Evolutionary conservation across 129 eudicot genomes (phyloP), one percentile per base, ranked within the genome.

Genomic region (Lactuca sativa): DNA sequence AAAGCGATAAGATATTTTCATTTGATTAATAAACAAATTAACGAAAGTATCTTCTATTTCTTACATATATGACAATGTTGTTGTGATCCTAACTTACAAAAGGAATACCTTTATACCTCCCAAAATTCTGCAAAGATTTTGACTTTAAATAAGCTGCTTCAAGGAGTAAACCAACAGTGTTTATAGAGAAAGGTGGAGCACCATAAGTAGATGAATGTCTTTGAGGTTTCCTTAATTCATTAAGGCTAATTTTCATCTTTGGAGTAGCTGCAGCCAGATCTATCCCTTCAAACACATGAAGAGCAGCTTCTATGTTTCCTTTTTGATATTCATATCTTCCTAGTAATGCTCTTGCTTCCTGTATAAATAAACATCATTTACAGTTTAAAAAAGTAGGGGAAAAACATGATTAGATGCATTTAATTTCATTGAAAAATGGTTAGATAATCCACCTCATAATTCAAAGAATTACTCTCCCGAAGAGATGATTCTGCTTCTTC

Each of bases 401-500:
- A 16, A 63, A 66, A 17, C 5, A 47, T 21, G 5, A 9, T 31
- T 37, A 2, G 11, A 32, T 44, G 4, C 44, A 3, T 40, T 3
- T n/a, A 7, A 21, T 21, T 34, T n/a, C 66, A 33, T 49, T 4
- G 12, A 43, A 52, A 31, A 64, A 36, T 9, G 37, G 37, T 66
- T 51, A 71, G 61, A 70, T 13, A 62, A 56, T 37, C 38, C 62
- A 93, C 98, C 98, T 93, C 98, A 64, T 78, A 79, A 49, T 93
- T 93, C 61, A 93, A 77, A 65, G 75, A 73, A 77, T 88, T 84
- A 54, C 82, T 89, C 70, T 80, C 95, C 34, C 95, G 92, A 65
- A 93, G 75, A 44, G 98, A 86, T 52, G 86, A 77, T 72, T 93
- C 98, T 7, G 98, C 98, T 87, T 93, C 95, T 81, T 89, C 95